Evolutionary conservation across 78 protist species (phyloP), one percentile per base, ranked within the genome.

Genomic region (Dictyostelium brefeldianum): DNA sequence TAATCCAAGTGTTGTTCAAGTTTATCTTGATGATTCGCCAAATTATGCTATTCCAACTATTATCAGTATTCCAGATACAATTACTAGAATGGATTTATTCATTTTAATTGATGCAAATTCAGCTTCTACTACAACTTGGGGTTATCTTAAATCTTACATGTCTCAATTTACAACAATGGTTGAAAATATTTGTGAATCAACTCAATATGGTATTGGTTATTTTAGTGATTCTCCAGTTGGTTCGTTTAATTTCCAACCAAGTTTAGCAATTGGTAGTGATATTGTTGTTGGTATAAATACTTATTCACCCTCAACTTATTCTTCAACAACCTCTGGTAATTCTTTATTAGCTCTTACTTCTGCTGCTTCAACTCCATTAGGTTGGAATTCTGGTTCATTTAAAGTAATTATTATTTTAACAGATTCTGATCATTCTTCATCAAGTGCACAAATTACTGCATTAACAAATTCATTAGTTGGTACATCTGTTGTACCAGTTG

Each of bases 391-490:
- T 22, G 54, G 50, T 47, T n/a, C 92, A 4, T 46, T 57, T 29
- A 84, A 31, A 29, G 27, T 47, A 20, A 27, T 84, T 9, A 50
- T 74, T 47, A 22, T 84, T 29, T 46, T 84, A 2, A 84, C 92
- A n/a, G 92, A 84, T 46, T 57, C 46, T 57, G 69, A 71, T 56
- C 29, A 56, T 25, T 5, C 81, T 1, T 11, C 81, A 6, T 41
- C 71, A 4, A 5, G 29, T n/a, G 18, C 65, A 9, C 20, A 43
- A 10, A 17, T 53, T 5, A n/a, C 54, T 1, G 10, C 41, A 15
- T 31, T 67, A 12, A 75, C 36, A 48, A 50, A 20, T 3, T 2
- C 50, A 3, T 22, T 75, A 3, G 15, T 27, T 50, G 18, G 47
- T 0, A 25, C 9, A 50, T 36, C 46, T 7, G 15, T 43, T 75